These are phyloP conservation scores for Mycena haematopus DNA, from an alignment of 768 basidiomycete species.

Conservation along the genomic window DNA sequence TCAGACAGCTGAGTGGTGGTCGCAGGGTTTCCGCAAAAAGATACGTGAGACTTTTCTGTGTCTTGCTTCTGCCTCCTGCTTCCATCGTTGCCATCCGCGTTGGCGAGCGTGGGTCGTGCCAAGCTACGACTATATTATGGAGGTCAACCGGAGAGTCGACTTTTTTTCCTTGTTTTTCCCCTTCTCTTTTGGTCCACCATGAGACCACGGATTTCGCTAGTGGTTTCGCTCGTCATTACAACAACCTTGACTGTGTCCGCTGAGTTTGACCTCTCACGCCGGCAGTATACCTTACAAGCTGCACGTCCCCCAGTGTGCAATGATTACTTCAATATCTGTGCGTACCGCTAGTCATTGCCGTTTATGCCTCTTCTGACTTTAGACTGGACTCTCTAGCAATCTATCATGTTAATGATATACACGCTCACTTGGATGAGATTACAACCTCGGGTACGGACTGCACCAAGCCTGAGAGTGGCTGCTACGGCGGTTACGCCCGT, in stretches of 20 bases:
- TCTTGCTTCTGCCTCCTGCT: too few species aligned
- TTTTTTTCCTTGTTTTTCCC: not conserved
- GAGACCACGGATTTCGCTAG: conserved; percentile 4
- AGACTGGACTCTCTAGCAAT: conserved; percentile 29
- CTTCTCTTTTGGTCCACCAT: conserved; percentile 9
- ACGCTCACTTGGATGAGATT: conserved; percentile 50
- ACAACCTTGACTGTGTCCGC: conserved; percentile 6
- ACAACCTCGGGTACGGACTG: conserved; percentile 45
- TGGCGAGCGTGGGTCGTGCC: too few species aligned
- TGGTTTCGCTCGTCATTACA: conserved; percentile 3
- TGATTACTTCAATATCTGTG: conserved; percentile 21
- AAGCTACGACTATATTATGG: not conserved
- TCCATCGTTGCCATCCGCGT: too few species aligned
- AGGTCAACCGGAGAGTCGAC: not conserved
- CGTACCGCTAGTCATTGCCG: not conserved
- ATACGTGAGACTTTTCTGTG: not conserved
- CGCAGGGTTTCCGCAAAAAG: too few species aligned
- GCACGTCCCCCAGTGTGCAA: conserved; percentile 1
- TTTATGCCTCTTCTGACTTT: conserved; percentile 8
- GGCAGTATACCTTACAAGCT: not conserved
- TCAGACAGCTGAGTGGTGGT: too few species aligned
- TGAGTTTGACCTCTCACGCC: conserved; percentile 1
- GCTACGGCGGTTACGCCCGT: conserved; percentile 51
- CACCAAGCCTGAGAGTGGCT: conserved; percentile 42
- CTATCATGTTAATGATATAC: conserved; percentile 52